These are phyloP conservation scores for Pseudogymnoascus sp. DNA, from an alignment of 2,329 filamentous ascomycete genomes.

Conservation along the genomic window DNA sequence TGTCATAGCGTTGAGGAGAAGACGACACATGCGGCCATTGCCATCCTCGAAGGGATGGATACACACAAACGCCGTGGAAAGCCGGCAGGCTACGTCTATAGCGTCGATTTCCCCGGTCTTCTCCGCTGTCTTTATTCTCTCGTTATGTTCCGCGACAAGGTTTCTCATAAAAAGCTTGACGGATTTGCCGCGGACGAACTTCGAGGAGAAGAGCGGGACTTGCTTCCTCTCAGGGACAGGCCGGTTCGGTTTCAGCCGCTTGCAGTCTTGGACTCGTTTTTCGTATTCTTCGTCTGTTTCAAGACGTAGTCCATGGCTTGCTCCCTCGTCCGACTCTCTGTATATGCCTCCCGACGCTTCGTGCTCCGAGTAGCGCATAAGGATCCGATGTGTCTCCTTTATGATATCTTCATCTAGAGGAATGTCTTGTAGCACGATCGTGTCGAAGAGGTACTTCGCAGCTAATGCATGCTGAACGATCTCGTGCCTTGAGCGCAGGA, in stretches of 20 bases:
- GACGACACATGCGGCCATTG: slow-evolving; percentile 31
- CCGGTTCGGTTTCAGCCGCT: neutral
- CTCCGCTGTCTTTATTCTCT: slow-evolving; percentile 14
- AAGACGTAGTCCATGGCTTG: neutral
- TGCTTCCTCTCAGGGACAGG: neutral
- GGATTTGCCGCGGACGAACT: slow-evolving; percentile 18
- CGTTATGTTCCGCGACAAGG: slow-evolving; percentile 18
- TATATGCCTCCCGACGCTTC: slow-evolving; percentile 14
- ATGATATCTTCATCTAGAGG: slow-evolving; percentile 19
- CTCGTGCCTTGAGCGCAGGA: neutral
- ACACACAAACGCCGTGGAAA: slow-evolving; percentile 27
- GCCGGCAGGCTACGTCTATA: slow-evolving; percentile 22
- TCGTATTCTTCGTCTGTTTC: neutral
- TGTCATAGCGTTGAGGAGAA: slow-evolving; percentile 31
- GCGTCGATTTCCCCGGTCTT: slow-evolving; percentile 16
- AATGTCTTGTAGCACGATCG: slow-evolving; percentile 10
- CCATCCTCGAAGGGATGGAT: slow-evolving; percentile 35
- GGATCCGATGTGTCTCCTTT: slow-evolving; percentile 21
- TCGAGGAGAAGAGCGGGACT: neutral
- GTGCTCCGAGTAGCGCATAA: slow-evolving; percentile 14
- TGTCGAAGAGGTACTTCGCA: slow-evolving; percentile 14
- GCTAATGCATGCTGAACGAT: slow-evolving; percentile 12
- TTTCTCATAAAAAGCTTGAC: slow-evolving; percentile 22
- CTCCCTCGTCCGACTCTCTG: slow-evolving; percentile 9
- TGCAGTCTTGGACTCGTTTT: neutral